These are phyloP conservation scores for Elongisporangium senticosum DNA, from an alignment of 352 stramenopile genomes.

Conservation along the genomic window DNA sequence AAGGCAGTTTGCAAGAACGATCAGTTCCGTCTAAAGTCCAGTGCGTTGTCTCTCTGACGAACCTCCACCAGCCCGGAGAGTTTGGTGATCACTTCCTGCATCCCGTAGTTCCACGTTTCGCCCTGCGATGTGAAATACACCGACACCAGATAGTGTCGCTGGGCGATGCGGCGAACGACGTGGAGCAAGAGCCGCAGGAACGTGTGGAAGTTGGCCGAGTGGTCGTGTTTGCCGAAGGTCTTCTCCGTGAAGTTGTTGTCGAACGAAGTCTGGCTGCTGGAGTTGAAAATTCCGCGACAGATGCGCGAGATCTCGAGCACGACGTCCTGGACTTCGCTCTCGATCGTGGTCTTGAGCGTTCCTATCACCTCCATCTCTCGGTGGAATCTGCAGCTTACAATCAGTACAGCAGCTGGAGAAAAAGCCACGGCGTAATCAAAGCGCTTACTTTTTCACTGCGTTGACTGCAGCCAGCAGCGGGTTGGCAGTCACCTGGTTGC, in stretches of 20 bases:
- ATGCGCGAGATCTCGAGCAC: slow-evolving; percentile 61
- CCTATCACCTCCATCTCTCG: slow-evolving; percentile 73
- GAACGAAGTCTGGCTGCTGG: slow-evolving; percentile 70
- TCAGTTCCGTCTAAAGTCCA: not conserved
- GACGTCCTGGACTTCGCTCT: slow-evolving; percentile 57
- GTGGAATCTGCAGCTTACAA: slow-evolving; percentile 38
- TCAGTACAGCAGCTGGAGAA: not conserved
- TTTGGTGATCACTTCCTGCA: slow-evolving; percentile 58
- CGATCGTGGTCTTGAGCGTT: slow-evolving; percentile 62
- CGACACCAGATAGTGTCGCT: slow-evolving; percentile 62
- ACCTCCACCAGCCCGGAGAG: slow-evolving; percentile 67
- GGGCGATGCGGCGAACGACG: slow-evolving; percentile 55
- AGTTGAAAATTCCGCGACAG: slow-evolving; percentile 68
- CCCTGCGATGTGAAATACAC: slow-evolving; percentile 57
- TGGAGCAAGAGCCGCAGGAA: slow-evolving; percentile 64
- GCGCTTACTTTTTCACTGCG: slow-evolving; percentile 60
- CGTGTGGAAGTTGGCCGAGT: slow-evolving; percentile 60
- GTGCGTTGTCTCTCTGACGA: not conserved
- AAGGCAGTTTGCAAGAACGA: not conserved
- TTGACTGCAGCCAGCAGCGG: slow-evolving; percentile 42
- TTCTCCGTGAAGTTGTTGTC: slow-evolving; percentile 70
- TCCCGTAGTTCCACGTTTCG: slow-evolving; percentile 62
- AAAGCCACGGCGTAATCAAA: not conserved
- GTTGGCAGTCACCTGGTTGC: slow-evolving; percentile 21
- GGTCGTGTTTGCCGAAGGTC: slow-evolving; percentile 59